Percentiles rank a stretch among this genome's conserved stretches.
These are phyloP conservation scores for Closterium sp. DNA, from an alignment of 139 green algal species.

Conservation along the genomic window DNA sequence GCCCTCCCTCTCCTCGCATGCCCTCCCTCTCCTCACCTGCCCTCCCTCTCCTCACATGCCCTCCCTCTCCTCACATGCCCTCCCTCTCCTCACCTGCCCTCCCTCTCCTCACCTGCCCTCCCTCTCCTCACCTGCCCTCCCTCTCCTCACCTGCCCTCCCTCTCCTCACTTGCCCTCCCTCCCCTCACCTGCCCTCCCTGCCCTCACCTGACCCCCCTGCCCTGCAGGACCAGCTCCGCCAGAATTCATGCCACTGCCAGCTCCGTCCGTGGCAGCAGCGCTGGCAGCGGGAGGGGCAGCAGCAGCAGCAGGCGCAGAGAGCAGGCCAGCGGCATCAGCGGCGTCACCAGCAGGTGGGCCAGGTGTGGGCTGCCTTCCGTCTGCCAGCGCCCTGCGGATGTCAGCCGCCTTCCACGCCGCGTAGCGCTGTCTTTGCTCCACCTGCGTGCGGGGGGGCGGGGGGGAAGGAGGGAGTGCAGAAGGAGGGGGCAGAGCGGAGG, in stretches of 20 bases:
- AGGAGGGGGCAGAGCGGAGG: neutral
- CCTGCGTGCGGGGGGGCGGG: neutral
- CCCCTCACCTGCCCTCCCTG: neutral
- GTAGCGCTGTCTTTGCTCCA: constrained; percentile 79
- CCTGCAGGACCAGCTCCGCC: neutral
- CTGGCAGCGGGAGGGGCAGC: neutral
- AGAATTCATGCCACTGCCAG: no score
- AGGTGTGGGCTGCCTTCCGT: constrained; percentile 60
- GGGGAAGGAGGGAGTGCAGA: no score
- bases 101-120: no score
- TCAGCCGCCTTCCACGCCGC: constrained; percentile 82
- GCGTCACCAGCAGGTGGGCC: constrained; percentile 4
- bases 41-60: no score
- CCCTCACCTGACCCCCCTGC: neutral
- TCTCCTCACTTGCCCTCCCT: neutral
- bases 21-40: no score
- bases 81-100: neutral
- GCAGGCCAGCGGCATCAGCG: neutral
- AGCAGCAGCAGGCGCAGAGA: neutral
- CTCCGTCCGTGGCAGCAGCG: no score
- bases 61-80: no score
- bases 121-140: no score
- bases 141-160: neutral
- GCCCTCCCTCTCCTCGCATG: no score
- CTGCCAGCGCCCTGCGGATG: constrained; percentile 76